Conservation (phyloP, 345 rosid genomes). For the Reutealis trisperma region DNA sequence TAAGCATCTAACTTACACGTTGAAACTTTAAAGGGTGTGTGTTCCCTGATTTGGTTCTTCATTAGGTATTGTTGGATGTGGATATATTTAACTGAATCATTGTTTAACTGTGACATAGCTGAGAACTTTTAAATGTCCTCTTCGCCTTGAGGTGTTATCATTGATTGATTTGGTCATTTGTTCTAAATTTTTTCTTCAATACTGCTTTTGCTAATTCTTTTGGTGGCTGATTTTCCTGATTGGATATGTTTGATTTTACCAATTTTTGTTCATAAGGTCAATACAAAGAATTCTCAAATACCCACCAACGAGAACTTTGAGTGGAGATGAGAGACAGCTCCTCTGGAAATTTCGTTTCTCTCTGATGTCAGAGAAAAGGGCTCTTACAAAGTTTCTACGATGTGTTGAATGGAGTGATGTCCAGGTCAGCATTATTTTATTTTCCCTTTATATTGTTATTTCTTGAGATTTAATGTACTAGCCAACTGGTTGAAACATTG, state of each 20-base stretch:
- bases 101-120: neutral
- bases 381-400: slow-evolving; percentile 92
- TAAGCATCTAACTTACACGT: neutral
- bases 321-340: slow-evolving; percentile 97
- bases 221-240: slow-evolving; percentile 7
- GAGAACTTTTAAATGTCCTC: neutral
- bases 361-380: slow-evolving; percentile 90
- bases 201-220: neutral
- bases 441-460: slow-evolving; percentile 5
- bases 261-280: slow-evolving; percentile 50
- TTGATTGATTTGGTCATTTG: slow-evolving; percentile 9
- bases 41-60: neutral
- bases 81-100: neutral
- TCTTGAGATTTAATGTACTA: slow-evolving; percentile 1
- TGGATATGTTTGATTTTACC: slow-evolving; percentile 16
- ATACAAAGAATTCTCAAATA: slow-evolving; percentile 84
- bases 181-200: neutral
- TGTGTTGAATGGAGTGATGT: slow-evolving; percentile 99
- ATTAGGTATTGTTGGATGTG: neutral
- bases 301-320: slow-evolving; percentile 86
- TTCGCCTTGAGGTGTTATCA: neutral
- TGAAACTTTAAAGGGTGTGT: neutral
- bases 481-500: slow-evolving; percentile 2
- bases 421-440: slow-evolving; percentile 55
- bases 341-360: slow-evolving; percentile 98